Evolutionary conservation across 2,329 filamentous ascomycete genomes (phyloP).

Genomic region (Mycocentrospora acerina): DNA sequence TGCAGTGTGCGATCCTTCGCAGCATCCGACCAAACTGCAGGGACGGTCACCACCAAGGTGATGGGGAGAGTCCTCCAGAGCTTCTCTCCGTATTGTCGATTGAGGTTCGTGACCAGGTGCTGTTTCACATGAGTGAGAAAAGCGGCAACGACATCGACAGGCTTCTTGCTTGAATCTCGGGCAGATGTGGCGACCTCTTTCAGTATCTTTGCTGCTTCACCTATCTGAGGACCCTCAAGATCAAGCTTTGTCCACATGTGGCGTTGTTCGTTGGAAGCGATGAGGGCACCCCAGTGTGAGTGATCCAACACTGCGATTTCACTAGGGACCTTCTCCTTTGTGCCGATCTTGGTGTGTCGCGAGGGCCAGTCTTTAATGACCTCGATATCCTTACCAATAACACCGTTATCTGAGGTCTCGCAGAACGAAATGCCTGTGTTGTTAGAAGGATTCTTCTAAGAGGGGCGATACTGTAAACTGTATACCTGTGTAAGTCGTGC

Average conservation of each 20-base stretch:
- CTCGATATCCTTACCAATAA: conserved; percentile 14
- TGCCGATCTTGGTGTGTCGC: conserved; percentile 19
- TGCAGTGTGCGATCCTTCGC: conserved; percentile 21
- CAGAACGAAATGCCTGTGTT: conserved; percentile 32
- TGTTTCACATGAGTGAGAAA: conserved; percentile 24
- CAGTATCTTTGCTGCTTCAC: conserved; percentile 18
- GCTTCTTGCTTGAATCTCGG: conserved; percentile 4
- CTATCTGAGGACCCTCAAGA: conserved; percentile 16
- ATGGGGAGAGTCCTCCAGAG: conserved; percentile 22
- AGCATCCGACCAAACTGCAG: conserved; percentile 28
- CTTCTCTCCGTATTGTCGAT: conserved; percentile 17
- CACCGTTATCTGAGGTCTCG: conserved; percentile 18
- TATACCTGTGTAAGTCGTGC: conserved; percentile 24
- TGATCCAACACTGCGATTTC: conserved; percentile 14
- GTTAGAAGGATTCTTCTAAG: neutral
- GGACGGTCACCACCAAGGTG: conserved; percentile 25
- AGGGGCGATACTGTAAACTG: neutral
- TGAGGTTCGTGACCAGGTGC: conserved; percentile 23
- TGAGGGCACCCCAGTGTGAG: conserved; percentile 16
- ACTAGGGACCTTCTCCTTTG: conserved; percentile 32
- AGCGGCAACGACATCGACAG: conserved; percentile 33
- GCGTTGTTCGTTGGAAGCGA: conserved; percentile 18
- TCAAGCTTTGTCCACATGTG: conserved; percentile 39
- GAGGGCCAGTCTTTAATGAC: conserved; percentile 33
- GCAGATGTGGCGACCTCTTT: conserved; percentile 8